A percentile compares a stretch with the other conserved stretches of the same genome.
These are phyloP conservation scores for Aureobasidium uvarum DNA, from an alignment of 2,329 filamentous ascomycete species.

Conservation along the genomic window DNA sequence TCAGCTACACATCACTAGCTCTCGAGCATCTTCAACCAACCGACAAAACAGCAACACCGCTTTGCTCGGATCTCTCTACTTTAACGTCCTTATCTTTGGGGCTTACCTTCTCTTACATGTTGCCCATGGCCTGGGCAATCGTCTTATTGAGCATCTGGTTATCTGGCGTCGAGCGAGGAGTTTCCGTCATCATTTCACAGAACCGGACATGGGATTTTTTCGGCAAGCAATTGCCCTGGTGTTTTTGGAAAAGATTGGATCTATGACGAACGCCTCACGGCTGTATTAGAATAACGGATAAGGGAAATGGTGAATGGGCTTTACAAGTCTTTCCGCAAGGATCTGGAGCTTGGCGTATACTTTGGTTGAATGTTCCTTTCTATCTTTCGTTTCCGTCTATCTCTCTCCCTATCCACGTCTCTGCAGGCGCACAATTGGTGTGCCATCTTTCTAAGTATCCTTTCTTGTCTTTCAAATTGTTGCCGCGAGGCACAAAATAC, in stretches of 20 bases:
- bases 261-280: conserved; percentile 10
- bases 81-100: not conserved
- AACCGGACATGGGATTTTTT: not conserved
- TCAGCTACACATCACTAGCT: conserved; percentile 15
- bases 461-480: not conserved
- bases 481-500: conserved; percentile 2
- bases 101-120: not conserved
- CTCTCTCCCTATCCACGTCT: not conserved
- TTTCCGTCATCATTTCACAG: not conserved
- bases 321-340: conserved; percentile 23
- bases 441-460: not conserved
- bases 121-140: not conserved
- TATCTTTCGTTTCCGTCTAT: not conserved
- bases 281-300: conserved; percentile 13
- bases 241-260: conserved; percentile 2
- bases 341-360: conserved; percentile 4
- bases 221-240: conserved; percentile 8
- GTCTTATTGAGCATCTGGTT: conserved; percentile 1
- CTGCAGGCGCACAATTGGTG: not conserved
- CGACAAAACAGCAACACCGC: not conserved
- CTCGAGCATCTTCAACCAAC: not conserved
- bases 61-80: not conserved
- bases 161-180: conserved; percentile 23
- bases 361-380: not conserved
- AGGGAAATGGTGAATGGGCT: not conserved